Evolutionary conservation across 1,284 basidiomycete species (phyloP), one percentile per base, ranked within the genome.

Genomic region (Albatrellus sp.): DNA sequence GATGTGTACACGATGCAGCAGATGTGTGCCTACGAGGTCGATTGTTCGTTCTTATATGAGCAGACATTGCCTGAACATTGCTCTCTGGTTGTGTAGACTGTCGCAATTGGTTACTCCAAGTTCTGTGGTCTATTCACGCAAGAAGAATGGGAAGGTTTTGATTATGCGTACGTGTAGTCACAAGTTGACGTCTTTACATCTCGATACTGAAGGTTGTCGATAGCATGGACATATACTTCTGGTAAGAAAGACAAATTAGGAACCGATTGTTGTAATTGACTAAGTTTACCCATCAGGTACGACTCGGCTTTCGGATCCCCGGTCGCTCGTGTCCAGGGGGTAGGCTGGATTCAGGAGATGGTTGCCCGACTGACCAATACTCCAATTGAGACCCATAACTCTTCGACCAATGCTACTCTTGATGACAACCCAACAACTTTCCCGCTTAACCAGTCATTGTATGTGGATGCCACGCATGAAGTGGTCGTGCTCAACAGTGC

Each of bases 71-170:
- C 4, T 24, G 24, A 24, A 24, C 7, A 24, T 4, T 6, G 20
- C 2, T 43, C 20, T 50, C 30, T 20, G 5, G 30, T 5, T 19
- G 10, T 37, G 20, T 35, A 90, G 80, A 94, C 91, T 2, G 89
- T 92, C 34, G 84, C 90, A 0, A 70, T 94, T 12, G 92, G 91
- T 2, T 92, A 86, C 57, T 90, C 85, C 24, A 81, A 78, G 52
- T 96, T 94, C 64, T 97, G 93, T 55, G 75, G 77, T 42, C 67
- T 97, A 1, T 97, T 97, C 63, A 91, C 86, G 0, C 70, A 84
- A 56, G 80, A 89, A 38, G 91, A 96, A 60, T 92, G 90, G 82
- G 74, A 83, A 53, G 89, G 87, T 10, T 93, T 89, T 59, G 76
- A 90, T 58, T 93, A 92, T 49, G 68, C 78, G 76, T 85, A 54